Evolutionary conservation across 176 grass and related monocot genomes (phyloP).

Genomic region (Oryza meridionalis): DNA sequence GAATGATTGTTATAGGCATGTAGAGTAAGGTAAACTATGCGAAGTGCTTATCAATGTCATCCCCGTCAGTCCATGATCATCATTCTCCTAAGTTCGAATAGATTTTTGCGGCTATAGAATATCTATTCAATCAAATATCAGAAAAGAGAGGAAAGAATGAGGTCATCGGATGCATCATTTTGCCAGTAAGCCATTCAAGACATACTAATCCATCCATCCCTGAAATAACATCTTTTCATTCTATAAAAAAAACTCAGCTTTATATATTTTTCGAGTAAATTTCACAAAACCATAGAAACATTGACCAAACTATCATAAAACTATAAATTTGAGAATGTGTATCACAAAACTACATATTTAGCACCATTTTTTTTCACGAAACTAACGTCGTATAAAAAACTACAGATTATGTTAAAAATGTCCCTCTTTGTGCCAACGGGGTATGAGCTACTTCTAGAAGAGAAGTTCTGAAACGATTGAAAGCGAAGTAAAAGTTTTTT

Average conservation of each 20-base stretch:
- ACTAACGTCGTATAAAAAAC: too few relatives aligned
- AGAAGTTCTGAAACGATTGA: background rate
- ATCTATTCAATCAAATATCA: background rate
- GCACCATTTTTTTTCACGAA: too few relatives aligned
- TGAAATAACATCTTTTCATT: background rate
- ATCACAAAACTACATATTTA: too few relatives aligned
- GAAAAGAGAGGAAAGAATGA: background rate
- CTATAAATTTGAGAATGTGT: too few relatives aligned
- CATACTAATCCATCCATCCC: too few relatives aligned
- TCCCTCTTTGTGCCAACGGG: too few relatives aligned
- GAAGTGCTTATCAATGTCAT: background rate
- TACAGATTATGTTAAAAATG: too few relatives aligned
- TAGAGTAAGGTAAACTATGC: constrained; percentile 2
- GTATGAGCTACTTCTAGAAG: background rate
- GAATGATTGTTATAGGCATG: constrained; percentile 8
- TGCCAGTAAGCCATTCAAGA: background rate
- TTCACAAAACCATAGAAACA: too few relatives aligned
- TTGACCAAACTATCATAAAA: too few relatives aligned
- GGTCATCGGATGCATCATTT: background rate
- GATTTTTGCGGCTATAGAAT: background rate
- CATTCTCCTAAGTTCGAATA: background rate
- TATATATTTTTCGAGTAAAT: too few relatives aligned
- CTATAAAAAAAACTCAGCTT: background rate
- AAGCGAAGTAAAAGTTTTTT: background rate
- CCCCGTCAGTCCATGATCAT: background rate